phyloP scores from a whole-genome alignment of 805 yeast genomes.

The Scheffersomyces amazonensis region DNA sequence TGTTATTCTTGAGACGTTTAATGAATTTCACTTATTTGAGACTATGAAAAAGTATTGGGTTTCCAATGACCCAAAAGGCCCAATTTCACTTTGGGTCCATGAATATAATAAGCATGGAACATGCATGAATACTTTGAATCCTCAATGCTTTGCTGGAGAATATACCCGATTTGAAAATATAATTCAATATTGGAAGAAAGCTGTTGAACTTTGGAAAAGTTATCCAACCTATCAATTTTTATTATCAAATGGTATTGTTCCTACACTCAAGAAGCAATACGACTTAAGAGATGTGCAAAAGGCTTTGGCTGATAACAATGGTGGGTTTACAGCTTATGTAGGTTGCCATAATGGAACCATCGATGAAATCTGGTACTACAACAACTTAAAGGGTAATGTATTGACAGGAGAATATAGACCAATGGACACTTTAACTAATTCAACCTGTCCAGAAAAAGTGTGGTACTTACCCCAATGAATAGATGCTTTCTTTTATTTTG shows the following conservation, averaged over 20 bases:
- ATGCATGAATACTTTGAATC: constrained; percentile 36
- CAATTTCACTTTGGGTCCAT: constrained; percentile 38
- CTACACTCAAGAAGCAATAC: constrained; percentile 29
- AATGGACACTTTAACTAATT: constrained; percentile 52
- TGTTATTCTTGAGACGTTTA: constrained; percentile 22
- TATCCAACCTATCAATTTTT: constrained; percentile 36
- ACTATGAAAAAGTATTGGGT: constrained; percentile 31
- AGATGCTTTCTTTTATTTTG: too few species aligned
- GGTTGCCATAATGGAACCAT: constrained; percentile 39
- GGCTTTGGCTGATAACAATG: constrained; percentile 30
- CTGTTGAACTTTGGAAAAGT: constrained; percentile 22
- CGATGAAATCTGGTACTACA: constrained; percentile 81
- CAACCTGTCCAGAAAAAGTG: constrained; percentile 64
- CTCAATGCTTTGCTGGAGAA: constrained; percentile 29
- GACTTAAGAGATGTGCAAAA: constrained; percentile 25
- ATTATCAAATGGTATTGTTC: constrained; percentile 32
- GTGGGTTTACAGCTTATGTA: constrained; percentile 31
- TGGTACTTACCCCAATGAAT: constrained; percentile 21
- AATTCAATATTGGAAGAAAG: constrained; percentile 25
- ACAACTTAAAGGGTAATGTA: constrained; percentile 71
- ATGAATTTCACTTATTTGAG: constrained; percentile 21
- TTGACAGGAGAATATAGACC: constrained; percentile 59
- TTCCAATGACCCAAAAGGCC: constrained; percentile 7
- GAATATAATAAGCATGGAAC: constrained; percentile 45
- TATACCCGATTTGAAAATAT: constrained; percentile 23